Evolutionary conservation across 441 rosid genomes (phyloP), one percentile per base, ranked within the genome.

Genomic region (Lagerstroemia fauriei): DNA sequence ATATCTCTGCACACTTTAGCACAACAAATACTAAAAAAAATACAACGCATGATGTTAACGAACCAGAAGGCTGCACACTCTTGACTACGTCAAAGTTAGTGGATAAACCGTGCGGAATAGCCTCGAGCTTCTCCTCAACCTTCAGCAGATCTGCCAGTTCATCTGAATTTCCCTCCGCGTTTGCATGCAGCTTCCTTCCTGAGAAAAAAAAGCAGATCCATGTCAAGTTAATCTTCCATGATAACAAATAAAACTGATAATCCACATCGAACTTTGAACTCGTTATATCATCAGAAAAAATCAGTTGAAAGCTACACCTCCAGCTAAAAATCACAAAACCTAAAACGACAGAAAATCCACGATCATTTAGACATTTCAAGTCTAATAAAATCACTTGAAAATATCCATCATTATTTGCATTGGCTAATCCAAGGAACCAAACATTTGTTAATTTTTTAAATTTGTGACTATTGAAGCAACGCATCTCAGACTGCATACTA

Each of bases 81-180:
- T 90, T 95, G 56, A 80, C 98, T 17, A 95, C 97, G 80, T 96
- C 98, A 65, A 98, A 96, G 90, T 96, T 98, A 38, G 99, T 96
- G 38, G 98, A 89, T 65, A 88, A 85, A 78, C 99, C 98, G 61
- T 91, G 84, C 46, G 98, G 99, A 75, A 93, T 93, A 10, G 98
- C 99, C 22, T 98, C 98, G 73, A 96, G 87, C 87, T 90, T 93
- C 46, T 96, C 99, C 84, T 96, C 98, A 6, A 96, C 92, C 89
- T 95, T 95, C 0, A 98, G 98, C 83, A 94, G 96, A 92, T 92
- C 95, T 78, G 89, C 87, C 38, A 87, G 86, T 25, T 84, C 90
- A 61, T 88, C 91, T 3, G 93, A 84, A 66, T 90, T 92, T 74
- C 77, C 94, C 78, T 96, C 93, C 0, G 98, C 99, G 86, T 90